Base-by-base conservation (phyloP, 2,329 filamentous ascomycete species). In the Dryadomyces quercivorus region DNA sequence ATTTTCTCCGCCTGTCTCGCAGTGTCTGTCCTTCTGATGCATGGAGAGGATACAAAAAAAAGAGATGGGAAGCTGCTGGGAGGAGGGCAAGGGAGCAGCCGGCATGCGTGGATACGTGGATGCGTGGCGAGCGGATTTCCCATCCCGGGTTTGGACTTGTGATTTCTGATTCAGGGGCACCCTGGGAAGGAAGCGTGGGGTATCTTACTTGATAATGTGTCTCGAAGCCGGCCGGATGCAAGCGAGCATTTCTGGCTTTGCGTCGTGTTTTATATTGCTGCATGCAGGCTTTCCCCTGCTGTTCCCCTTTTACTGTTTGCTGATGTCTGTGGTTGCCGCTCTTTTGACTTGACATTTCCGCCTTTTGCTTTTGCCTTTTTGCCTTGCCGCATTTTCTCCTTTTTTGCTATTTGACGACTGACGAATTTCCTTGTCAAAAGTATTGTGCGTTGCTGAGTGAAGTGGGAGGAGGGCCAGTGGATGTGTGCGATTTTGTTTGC, bases 21-120 rank as follows among this genome's bases (percentile, higher is more conserved):
- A 31, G 21, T 15, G 22, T 49, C 21, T 42, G 15, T 20, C 46
- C 16, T 21, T 40, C 34, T 21, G 22, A n/a, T 36, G 46, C 52
- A 53, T 48, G 51, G 51, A 53, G 45, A 50, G 45, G 52, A 45
- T 50, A 50, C 38, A 50, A 22, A 50, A 50, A 50, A 18, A 42
- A 42, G n/a, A 42, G 5, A 48, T 40, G 45, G 38, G 21, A 36
- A 45, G 34, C 8, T 12, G 40, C 16, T 21, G 9, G 15, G 31
- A 43, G 13, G 10, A 12, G 22, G 46, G 20, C 26, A 42, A 36
- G 50, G 16, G 13, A 36, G 21, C 26, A 44, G 50, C 21, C 16
- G 31, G 40, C 22, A 21, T 48, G 12, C n/a, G 34, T 31, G 47
- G 47, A n/a, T n/a, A n/a, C n/a, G n/a, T n/a, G n/a, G n/a, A 21